phyloP scores from a whole-genome alignment of 805 yeast genomes.

The Metschnikowia baotianmanensis region DNA sequence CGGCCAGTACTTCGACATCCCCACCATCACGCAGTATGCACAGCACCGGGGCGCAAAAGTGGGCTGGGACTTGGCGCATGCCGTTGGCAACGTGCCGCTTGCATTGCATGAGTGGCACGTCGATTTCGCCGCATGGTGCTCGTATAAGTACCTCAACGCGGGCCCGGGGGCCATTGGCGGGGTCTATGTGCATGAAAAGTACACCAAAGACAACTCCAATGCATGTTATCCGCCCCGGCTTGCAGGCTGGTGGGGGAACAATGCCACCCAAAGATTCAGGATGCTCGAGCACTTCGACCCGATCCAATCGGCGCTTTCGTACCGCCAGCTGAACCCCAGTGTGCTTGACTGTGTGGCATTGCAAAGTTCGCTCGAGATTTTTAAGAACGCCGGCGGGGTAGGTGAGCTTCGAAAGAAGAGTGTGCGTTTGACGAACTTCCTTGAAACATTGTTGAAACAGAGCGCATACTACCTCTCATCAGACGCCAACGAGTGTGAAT shows the following conservation, averaged over 20 bases:
- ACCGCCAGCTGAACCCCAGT: slow-evolving; percentile 86
- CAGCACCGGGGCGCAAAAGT: slow-evolving; percentile 52
- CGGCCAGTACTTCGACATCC: slow-evolving; percentile 82
- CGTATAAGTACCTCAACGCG: slow-evolving; percentile 84
- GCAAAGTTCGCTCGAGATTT: slow-evolving; percentile 60
- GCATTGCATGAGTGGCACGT: slow-evolving; percentile 83
- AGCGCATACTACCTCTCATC: slow-evolving; percentile 47
- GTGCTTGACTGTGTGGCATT: slow-evolving; percentile 81
- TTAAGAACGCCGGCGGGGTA: slow-evolving; percentile 64
- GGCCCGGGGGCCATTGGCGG: slow-evolving; percentile 97
- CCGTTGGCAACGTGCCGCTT: slow-evolving; percentile 81
- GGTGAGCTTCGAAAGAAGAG: slow-evolving; percentile 54
- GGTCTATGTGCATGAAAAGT: slow-evolving; percentile 65
- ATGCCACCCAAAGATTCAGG: slow-evolving; percentile 62
- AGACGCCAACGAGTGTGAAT: slow-evolving; percentile 15
- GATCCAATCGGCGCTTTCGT: slow-evolving; percentile 81
- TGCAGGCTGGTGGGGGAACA: slow-evolving; percentile 99
- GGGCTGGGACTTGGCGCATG: slow-evolving; percentile 97
- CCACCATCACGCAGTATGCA: slow-evolving; percentile 62
- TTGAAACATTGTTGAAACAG: slow-evolving; percentile 45
- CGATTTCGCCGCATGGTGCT: slow-evolving; percentile 94
- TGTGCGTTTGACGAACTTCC: slow-evolving; percentile 51
- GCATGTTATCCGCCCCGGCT: slow-evolving; percentile 55
- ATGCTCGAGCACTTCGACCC: slow-evolving; percentile 82
- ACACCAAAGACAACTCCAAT: slow-evolving; percentile 29